Evolutionary conservation across 495 filamentous ascomycete species (phyloP).

Genomic region (Daldinia concentrica): DNA sequence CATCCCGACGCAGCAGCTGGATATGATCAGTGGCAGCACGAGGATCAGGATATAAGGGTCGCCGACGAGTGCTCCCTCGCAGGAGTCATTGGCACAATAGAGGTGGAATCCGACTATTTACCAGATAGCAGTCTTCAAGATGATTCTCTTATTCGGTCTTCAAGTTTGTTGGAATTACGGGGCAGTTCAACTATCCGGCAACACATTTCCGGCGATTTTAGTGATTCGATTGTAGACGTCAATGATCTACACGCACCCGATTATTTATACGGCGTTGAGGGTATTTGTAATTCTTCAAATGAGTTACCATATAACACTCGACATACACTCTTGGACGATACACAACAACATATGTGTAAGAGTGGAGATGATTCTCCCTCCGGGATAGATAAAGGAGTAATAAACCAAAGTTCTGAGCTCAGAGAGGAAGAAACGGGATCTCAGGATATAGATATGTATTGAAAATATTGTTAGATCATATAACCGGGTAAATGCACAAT

Average conservation of each 20-base stretch:
- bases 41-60: slow-evolving; percentile 3
- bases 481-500: slow-evolving; percentile 35
- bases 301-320: slow-evolving; percentile 4
- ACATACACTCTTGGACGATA: background rate
- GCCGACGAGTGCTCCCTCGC: background rate
- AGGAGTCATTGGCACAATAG: background rate
- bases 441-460: slow-evolving; percentile 27
- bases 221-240: background rate
- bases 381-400: background rate
- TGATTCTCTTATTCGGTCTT: background rate
- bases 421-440: background rate
- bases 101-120: background rate
- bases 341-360: background rate
- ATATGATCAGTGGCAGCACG: slow-evolving; percentile 5
- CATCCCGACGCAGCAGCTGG: background rate
- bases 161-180: background rate
- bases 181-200: background rate
- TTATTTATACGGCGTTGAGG: background rate
- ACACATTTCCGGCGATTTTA: background rate
- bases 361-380: background rate
- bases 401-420: background rate
- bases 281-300: background rate
- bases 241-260: slow-evolving; percentile 5
- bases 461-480: slow-evolving; percentile 33
- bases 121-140: background rate